Percentiles rank a stretch among this genome's conserved stretches.
Conservation (phyloP, 2,329 filamentous ascomycete genomes). For the Zymoseptoria passerinii region DNA sequence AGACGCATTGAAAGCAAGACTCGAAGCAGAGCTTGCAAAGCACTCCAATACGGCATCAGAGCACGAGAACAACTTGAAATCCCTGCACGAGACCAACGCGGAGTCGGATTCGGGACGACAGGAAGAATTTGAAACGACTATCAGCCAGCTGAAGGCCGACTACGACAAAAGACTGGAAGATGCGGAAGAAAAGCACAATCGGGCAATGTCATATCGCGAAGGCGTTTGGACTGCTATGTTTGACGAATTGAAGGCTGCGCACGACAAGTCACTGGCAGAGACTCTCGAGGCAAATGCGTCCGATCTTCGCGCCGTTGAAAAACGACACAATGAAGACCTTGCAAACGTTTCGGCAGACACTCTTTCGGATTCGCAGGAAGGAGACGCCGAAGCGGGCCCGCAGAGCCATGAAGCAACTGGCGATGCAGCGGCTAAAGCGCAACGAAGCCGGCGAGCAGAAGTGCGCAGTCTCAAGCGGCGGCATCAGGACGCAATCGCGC, state of each 20-base stretch:
- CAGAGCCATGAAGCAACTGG: conserved; percentile 17
- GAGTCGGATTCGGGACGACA: background rate
- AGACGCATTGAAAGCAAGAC: conserved; percentile 3
- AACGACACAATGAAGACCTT: conserved; percentile 9
- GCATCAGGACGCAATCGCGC: conserved; percentile 20
- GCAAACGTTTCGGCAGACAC: conserved; percentile 4
- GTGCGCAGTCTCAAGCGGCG: conserved; percentile 17
- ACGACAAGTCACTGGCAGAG: conserved; percentile 13
- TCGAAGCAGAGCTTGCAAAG: conserved; percentile 7
- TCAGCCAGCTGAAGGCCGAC: conserved; percentile 1
- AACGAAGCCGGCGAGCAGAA: conserved; percentile 15
- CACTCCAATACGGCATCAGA: background rate
- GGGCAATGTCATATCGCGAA: conserved; percentile 15
- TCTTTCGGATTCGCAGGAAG: conserved; percentile 11
- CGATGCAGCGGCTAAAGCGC: conserved; percentile 14
- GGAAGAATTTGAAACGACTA: background rate
- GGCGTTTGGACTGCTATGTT: conserved; percentile 16
- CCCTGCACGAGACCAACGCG: conserved; percentile 5
- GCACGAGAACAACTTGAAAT: conserved; percentile 2
- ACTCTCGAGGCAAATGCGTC: conserved; percentile 6
- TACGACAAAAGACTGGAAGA: conserved; percentile 2
- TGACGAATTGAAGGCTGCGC: conserved; percentile 12
- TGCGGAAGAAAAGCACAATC: conserved; percentile 11
- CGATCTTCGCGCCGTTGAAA: conserved; percentile 8
- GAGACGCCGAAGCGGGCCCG: conserved; percentile 6